phyloP scores from a whole-genome alignment of 75 land plant genomes.

The Selaginella moellendorffii region DNA sequence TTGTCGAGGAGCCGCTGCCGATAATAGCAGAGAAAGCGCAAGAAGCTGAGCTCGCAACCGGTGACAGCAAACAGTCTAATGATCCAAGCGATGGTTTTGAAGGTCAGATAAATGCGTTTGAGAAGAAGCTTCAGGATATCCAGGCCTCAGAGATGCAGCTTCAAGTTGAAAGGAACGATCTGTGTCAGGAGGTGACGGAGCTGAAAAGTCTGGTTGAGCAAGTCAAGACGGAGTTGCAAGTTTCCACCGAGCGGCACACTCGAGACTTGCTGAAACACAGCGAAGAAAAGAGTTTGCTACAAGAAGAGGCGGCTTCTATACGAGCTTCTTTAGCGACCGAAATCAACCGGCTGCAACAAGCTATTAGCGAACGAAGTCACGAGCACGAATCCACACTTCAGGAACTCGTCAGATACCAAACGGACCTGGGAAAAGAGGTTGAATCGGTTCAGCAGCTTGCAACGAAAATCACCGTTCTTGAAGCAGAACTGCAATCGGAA shows the following conservation, averaged over 20 bases:
- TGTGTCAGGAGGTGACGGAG: not conserved
- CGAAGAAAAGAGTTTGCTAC: not conserved
- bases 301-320: not conserved
- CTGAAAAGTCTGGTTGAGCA: not conserved
- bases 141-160: not conserved
- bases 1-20: no score
- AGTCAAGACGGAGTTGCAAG: not conserved
- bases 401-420: no score
- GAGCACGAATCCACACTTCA: no score
- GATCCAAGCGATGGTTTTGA: no score
- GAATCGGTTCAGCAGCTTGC: no score
- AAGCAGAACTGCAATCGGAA: conserved; percentile 3
- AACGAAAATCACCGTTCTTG: conserved; percentile 1
- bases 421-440: no score
- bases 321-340: not conserved
- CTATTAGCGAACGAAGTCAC: no score
- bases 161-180: not conserved
- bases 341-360: no score
- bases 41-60: no score
- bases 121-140: not conserved
- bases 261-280: not conserved
- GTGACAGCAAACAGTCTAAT: no score
- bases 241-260: not conserved
- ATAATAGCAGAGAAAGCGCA: no score
- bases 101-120: not conserved